phyloP scores from a whole-genome alignment of 768 basidiomycete species.

The Coprinopsis cinerea region DNA sequence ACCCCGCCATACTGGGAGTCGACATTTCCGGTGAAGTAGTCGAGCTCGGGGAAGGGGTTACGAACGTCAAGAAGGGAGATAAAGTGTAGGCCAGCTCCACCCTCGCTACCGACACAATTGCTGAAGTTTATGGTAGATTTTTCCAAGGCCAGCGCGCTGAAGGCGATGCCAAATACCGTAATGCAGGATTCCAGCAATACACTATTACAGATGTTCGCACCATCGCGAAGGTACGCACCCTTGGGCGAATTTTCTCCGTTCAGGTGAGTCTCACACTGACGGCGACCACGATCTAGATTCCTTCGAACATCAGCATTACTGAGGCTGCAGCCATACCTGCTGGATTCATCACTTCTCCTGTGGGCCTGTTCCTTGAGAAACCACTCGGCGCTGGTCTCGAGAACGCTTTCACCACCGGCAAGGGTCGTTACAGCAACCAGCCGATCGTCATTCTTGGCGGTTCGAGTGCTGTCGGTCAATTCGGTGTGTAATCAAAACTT shows the following conservation, averaged over 20 bases:
- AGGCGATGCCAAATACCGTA: constrained; percentile 22
- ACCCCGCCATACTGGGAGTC: constrained; percentile 40
- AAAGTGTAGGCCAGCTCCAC: constrained; percentile 40
- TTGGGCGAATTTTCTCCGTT: not conserved
- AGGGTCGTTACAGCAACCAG: constrained; percentile 24
- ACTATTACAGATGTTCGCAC: constrained; percentile 29
- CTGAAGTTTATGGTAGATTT: too few relatives aligned
- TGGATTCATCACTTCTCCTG: constrained; percentile 29
- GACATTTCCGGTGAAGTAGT: constrained; percentile 50
- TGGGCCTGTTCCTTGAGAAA: constrained; percentile 26
- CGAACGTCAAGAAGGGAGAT: constrained; percentile 43
- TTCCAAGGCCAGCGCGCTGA: constrained; percentile 31
- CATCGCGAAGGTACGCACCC: constrained; percentile 32
- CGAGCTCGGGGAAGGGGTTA: constrained; percentile 46
- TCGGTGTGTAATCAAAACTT: constrained; percentile 17
- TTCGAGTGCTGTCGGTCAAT: constrained; percentile 23
- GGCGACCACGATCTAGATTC: constrained; percentile 23
- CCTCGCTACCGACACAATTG: constrained; percentile 17
- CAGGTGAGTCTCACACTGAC: too few relatives aligned
- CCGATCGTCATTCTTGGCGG: constrained; percentile 28
- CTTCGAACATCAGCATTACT: constrained; percentile 29
- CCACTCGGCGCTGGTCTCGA: constrained; percentile 20
- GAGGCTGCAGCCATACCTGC: constrained; percentile 38
- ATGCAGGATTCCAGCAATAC: constrained; percentile 39
- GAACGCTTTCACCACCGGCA: constrained; percentile 20